A percentile compares a stretch with the other conserved stretches of the same genome.
Conservation (phyloP, 2,329 filamentous ascomycete species). For the Apiospora koreana region DNA sequence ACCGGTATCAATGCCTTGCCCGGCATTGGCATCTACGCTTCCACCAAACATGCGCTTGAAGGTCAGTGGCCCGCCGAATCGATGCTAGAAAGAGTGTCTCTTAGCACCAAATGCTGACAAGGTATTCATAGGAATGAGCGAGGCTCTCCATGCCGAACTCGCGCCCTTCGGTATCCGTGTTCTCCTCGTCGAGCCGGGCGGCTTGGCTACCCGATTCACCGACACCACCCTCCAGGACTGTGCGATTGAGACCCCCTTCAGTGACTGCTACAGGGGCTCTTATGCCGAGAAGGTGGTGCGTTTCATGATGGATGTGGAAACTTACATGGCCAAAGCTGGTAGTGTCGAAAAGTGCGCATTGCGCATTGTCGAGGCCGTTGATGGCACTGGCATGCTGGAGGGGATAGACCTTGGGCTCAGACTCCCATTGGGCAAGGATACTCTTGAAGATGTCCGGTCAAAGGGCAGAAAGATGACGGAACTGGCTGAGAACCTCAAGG, state of each 20-base stretch:
- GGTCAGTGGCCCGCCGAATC: conserved; percentile 16
- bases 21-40: conserved; percentile 23
- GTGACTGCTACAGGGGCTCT: conserved; percentile 23
- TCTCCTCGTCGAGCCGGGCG: conserved; percentile 26
- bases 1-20: conserved; percentile 17
- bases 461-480: conserved; percentile 6
- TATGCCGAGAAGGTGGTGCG: conserved; percentile 16
- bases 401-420: conserved; percentile 19
- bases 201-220: conserved; percentile 22
- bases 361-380: conserved; percentile 27
- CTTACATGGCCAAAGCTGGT: conserved; percentile 6
- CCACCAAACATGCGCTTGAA: conserved; percentile 28
- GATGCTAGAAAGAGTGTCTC: not conserved
- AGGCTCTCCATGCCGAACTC: conserved; percentile 25
- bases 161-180: conserved; percentile 26
- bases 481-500: not conserved
- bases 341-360: conserved; percentile 19
- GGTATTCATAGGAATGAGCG: conserved; percentile 22
- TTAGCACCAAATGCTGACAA: not conserved
- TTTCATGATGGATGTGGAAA: conserved; percentile 8
- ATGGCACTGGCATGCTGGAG: conserved; percentile 24
- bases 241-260: conserved; percentile 18
- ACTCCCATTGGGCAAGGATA: conserved; percentile 19
- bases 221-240: conserved; percentile 13
- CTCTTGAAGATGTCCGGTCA: conserved; percentile 9